Base-by-base conservation (phyloP, 768 basidiomycete genomes). In the Chalciporus chontae region DNA sequence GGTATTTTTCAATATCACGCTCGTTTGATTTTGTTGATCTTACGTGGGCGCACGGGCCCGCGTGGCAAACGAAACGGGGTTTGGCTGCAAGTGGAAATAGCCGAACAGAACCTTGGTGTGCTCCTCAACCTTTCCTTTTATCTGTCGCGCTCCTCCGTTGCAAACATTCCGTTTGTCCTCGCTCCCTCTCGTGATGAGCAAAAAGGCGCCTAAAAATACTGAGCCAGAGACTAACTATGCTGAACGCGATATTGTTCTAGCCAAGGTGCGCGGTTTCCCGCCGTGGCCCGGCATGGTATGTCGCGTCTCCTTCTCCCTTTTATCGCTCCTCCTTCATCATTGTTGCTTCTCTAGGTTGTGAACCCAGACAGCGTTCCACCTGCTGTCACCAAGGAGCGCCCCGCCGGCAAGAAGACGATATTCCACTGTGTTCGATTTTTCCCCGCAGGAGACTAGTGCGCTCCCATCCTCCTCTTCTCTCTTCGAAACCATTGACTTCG, bases 231-330 rank as follows among this genome's bases (percentile, higher is more conserved):
- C 74, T 11, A 73, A 73, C 40, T 95, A 89, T 67, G 76, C 77
- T 19, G 64, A 78, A 48, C 84, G 87, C 69, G 94, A 98, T 63
- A 75, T 93, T 58, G 92, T 98, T 34, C 81, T 97, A 53, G 93
- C 81, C 21, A 94, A 95, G 75, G 73, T 99, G 66, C 90, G 90
- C 73, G 96, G 95, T 9, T 97, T 77, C 73, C 93, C 96, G 2
- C 78, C 88, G 4, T 99, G 96, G 96, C 96, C 94, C 47, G 91
- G 84, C 66, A 87, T 90, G 75, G 95, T 95, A 65, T 71, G 90
- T 80, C 51, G 54, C 62, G 62, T 57, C 53, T 57, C 43, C 55
- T 55, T 43, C 51, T 53, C 49, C 53, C 47, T 40, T 43, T 46
- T 42, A 37, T 40, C 52, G 38, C 46, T 32, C 47, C 31, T 39